Evolutionary conservation across 2,329 filamentous ascomycete species (phyloP).

Genomic region (Septoria petroselini): DNA sequence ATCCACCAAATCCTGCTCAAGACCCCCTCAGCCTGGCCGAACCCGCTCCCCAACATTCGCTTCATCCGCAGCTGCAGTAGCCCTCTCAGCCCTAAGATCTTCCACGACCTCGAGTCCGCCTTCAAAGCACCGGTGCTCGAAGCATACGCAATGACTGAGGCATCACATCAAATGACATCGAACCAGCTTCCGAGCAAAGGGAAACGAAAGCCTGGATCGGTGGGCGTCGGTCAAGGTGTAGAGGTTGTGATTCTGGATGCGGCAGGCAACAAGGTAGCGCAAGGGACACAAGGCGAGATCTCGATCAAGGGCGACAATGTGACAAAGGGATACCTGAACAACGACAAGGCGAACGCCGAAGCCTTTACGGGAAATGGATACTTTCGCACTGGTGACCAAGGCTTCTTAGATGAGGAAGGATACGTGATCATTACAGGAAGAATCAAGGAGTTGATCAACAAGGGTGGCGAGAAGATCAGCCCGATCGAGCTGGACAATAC

Average conservation of each 20-base stretch:
- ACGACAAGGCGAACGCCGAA: conserved; percentile 68
- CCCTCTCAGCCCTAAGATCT: conserved; percentile 75
- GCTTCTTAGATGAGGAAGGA: conserved; percentile 73
- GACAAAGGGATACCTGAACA: conserved; percentile 82
- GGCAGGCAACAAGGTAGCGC: conserved; percentile 63
- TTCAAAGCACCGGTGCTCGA: conserved; percentile 80
- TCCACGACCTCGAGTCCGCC: conserved; percentile 71
- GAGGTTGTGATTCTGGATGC: conserved; percentile 74
- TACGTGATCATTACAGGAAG: conserved; percentile 85
- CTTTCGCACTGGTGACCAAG: conserved; percentile 86
- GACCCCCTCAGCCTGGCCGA: conserved; percentile 58
- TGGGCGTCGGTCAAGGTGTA: conserved; percentile 79
- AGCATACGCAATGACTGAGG: conserved; percentile 91
- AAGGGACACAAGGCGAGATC: conserved; percentile 74
- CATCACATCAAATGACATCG: conserved; percentile 79
- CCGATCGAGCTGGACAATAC: conserved; percentile 86
- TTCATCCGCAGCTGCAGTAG: conserved; percentile 88
- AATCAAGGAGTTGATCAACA: conserved; percentile 91
- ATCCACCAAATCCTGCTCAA: conserved; percentile 87
- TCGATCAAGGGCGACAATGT: conserved; percentile 80
- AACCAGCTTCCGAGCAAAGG: conserved; percentile 56
- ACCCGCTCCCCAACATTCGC: conserved; percentile 67
- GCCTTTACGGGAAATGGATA: conserved; percentile 73
- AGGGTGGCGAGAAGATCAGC: conserved; percentile 84
- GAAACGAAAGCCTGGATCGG: conserved; percentile 75